Conservation (phyloP, 2,329 filamentous ascomycete species). For the Rugonectria rugulosa region DNA sequence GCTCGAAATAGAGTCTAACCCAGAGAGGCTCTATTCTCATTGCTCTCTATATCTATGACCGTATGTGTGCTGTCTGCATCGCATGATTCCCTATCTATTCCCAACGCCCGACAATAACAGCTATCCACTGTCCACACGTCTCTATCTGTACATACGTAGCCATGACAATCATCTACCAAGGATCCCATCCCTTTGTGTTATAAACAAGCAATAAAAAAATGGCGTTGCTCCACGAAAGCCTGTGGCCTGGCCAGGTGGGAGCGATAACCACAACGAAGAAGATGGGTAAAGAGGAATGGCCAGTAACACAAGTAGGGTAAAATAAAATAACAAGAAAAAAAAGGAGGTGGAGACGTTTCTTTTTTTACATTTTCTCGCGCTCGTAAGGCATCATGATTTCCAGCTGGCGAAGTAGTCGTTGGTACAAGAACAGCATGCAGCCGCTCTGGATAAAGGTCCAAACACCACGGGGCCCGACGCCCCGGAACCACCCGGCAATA, state of each 20-base stretch:
- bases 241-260: neutral
- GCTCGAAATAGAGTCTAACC: slow-evolving; percentile 17
- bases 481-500: slow-evolving; percentile 88
- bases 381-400: slow-evolving; percentile 57
- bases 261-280: slow-evolving; percentile 4
- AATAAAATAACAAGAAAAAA: neutral
- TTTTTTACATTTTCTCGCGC: slow-evolving; percentile 35
- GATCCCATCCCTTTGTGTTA: slow-evolving; percentile 7
- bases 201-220: slow-evolving; percentile 20
- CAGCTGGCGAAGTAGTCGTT: slow-evolving; percentile 81
- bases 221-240: slow-evolving; percentile 5
- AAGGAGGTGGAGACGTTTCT: slow-evolving; percentile 5
- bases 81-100: slow-evolving; percentile 36
- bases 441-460: slow-evolving; percentile 98
- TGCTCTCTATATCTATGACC: slow-evolving; percentile 39
- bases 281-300: neutral
- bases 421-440: slow-evolving; percentile 96
- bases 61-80: slow-evolving; percentile 33
- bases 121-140: slow-evolving; percentile 27
- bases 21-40: slow-evolving; percentile 35
- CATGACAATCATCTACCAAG: slow-evolving; percentile 29
- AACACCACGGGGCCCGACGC: slow-evolving; percentile 88
- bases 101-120: slow-evolving; percentile 42
- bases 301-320: neutral
- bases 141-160: slow-evolving; percentile 40